Conservation (phyloP, 2,329 filamentous ascomycete species). For the Sclerotinia borealis region DNA sequence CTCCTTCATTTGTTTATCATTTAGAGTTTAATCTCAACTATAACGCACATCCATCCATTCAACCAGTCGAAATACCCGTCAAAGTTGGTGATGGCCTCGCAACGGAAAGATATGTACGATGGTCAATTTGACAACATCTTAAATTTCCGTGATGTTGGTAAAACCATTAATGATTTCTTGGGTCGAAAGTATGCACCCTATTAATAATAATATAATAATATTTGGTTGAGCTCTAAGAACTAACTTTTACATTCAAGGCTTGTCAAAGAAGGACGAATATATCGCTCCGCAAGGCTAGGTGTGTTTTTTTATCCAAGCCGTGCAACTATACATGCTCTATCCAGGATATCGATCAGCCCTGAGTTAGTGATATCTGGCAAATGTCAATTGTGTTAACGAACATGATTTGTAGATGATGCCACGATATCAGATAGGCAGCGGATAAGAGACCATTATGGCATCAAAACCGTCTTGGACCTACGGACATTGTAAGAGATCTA, state of each 20-base stretch:
- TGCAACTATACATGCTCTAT: not conserved
- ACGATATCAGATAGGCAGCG: slow-evolving; percentile 55
- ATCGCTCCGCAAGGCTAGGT: slow-evolving; percentile 61
- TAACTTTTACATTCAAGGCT: slow-evolving; percentile 30
- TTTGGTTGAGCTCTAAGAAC: not conserved
- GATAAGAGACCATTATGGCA: slow-evolving; percentile 53
- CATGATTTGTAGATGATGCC: slow-evolving; percentile 58
- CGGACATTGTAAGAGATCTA: slow-evolving; percentile 57
- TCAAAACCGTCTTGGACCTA: slow-evolving; percentile 72
- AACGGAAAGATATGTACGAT: not conserved
- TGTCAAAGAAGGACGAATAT: slow-evolving; percentile 58
- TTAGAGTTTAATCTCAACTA: not conserved
- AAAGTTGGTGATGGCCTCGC: not conserved
- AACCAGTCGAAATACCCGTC: not conserved
- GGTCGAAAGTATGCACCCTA: slow-evolving; percentile 44
- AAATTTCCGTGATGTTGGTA: slow-evolving; percentile 74
- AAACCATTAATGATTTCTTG: slow-evolving; percentile 55
- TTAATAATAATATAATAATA: not conserved
- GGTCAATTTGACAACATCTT: slow-evolving; percentile 50
- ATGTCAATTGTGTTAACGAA: not conserved
- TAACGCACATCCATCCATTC: not conserved
- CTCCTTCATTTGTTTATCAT: not conserved
- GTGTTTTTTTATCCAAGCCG: slow-evolving; percentile 16
- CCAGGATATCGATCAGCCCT: not conserved
- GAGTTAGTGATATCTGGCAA: not conserved